Base-by-base conservation (phyloP, 1,284 basidiomycete genomes). In the Cutaneotrichosporon sp. region DNA sequence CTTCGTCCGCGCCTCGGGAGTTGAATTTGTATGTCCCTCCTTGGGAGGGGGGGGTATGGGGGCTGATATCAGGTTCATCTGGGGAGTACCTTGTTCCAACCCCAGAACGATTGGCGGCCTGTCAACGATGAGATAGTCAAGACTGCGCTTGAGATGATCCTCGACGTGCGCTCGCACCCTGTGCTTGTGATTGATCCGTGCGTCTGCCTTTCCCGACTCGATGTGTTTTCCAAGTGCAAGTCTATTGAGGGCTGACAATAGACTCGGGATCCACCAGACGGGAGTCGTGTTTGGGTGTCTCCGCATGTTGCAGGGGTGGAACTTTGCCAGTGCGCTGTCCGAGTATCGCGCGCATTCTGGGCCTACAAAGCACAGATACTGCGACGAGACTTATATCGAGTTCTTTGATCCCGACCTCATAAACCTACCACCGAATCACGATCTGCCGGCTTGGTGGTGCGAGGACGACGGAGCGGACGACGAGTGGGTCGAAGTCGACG, bases 331-430 rank as follows among this genome's bases (percentile, higher is more conserved):
- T 7, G 72, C 69, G 4, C 66, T 79, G 10, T 69, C 76, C 10
- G 79, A 80, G 79, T 80, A 80, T 58, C 73, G 79, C 2, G 64
- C 76, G 0, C 76, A 78, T 60, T 75, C 77, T 31, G 77, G 77
- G 1, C 76, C 75, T 0, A 72, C 73, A 4, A 79, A 79, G 57
- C 76, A 79, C 64, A 70, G 78, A 5, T 76, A 77, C 55, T 66
- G 72, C n/a, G 79, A 80, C 64, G 79, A 80, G 63, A 76, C 79
- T 53, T 80, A 79, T 58, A 80, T 80, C 60, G 79, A 80, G 78
- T 65, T 79, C 32, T 80, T 79, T 52, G 79, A 80, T 60, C 72
- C 77, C 3, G 79, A 80, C 60, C 59, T 78, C 5, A 69, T 79
- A 50, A 79, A 79, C 61, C 67, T 79, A 2, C 76, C 78, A 9